phyloP scores from a whole-genome alignment of 2,329 filamentous ascomycete genomes.

The Ophiostoma ips region DNA sequence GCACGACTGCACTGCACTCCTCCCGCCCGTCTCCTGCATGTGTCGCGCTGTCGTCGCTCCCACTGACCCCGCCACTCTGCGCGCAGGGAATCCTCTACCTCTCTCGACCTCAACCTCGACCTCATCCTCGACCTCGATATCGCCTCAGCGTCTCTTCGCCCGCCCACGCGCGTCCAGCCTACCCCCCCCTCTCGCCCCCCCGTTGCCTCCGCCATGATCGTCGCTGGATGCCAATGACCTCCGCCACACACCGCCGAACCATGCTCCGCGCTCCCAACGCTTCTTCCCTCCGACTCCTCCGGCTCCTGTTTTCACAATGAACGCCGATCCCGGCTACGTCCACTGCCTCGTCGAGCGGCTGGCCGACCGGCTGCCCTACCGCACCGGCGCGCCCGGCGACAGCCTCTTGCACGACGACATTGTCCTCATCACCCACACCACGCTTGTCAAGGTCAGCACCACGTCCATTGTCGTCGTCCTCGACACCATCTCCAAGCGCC shows the following conservation, averaged over 20 bases:
- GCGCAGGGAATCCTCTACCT: too few relatives aligned
- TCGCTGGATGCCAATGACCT: neutral
- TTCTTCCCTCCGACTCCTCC: neutral
- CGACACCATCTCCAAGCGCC: conserved; percentile 40
- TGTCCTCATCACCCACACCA: conserved; percentile 44
- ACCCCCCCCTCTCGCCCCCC: neutral
- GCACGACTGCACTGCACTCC: too few relatives aligned
- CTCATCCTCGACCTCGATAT: too few relatives aligned
- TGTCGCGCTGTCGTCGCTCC: too few relatives aligned
- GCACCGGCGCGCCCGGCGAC: conserved; percentile 42
- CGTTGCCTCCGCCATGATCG: conserved; percentile 4
- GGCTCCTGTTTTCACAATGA: conserved; percentile 31
- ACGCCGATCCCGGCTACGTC: conserved; percentile 44
- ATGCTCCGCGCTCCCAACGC: neutral
- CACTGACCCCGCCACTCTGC: too few relatives aligned
- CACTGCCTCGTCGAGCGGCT: conserved; percentile 49
- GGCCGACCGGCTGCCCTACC: conserved; percentile 48
- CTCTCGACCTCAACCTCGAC: too few relatives aligned
- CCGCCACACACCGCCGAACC: neutral
- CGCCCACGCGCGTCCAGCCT: neutral
- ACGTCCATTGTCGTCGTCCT: conserved; percentile 39
- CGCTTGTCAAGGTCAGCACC: conserved; percentile 45
- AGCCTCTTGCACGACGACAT: conserved; percentile 48
- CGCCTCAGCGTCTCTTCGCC: too few relatives aligned
- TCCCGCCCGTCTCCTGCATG: too few relatives aligned